These are phyloP conservation scores for Jimgerdemannia flammicorona DNA, from an alignment of 192 early-diverging fungal genomes.

Conservation along the genomic window DNA sequence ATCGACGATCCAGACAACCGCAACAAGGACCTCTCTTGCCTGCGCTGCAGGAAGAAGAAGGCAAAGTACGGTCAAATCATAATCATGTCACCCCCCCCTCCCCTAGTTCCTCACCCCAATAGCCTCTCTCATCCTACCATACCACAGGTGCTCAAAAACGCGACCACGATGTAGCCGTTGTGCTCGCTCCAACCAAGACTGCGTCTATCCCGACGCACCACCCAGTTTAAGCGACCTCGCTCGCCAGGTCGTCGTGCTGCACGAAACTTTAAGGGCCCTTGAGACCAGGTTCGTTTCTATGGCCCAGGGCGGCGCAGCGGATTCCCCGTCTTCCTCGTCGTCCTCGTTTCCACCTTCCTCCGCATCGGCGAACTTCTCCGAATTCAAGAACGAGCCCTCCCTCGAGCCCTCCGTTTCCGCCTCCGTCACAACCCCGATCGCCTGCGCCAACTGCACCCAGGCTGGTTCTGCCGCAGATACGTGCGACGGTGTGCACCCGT, in stretches of 20 bases:
- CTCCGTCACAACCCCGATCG: background rate
- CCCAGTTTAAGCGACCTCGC: constrained; percentile 4
- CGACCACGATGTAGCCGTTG: constrained; percentile 1
- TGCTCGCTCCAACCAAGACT: background rate
- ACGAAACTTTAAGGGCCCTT: background rate
- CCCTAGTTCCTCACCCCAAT: too few species aligned
- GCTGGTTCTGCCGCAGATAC: background rate
- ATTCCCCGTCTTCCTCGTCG: background rate
- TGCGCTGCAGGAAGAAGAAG: constrained; percentile 6
- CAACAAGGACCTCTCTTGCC: background rate
- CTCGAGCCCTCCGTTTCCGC: too few species aligned
- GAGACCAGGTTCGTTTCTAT: background rate
- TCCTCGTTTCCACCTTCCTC: too few species aligned
- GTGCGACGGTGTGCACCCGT: background rate
- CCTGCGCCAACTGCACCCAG: background rate
- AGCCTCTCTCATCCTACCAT: too few species aligned
- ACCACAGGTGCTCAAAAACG: background rate
- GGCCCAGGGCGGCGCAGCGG: background rate
- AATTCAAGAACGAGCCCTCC: background rate
- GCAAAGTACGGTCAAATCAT: background rate
- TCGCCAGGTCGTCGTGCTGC: constrained; percentile 4
- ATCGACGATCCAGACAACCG: too few species aligned
- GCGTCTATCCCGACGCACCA: constrained; percentile 2
- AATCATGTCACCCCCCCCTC: too few species aligned
- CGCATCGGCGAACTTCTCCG: background rate